Evolutionary conservation across 306 rosid species (phyloP), one percentile per base, ranked within the genome.

Genomic region (Glycine soja): DNA sequence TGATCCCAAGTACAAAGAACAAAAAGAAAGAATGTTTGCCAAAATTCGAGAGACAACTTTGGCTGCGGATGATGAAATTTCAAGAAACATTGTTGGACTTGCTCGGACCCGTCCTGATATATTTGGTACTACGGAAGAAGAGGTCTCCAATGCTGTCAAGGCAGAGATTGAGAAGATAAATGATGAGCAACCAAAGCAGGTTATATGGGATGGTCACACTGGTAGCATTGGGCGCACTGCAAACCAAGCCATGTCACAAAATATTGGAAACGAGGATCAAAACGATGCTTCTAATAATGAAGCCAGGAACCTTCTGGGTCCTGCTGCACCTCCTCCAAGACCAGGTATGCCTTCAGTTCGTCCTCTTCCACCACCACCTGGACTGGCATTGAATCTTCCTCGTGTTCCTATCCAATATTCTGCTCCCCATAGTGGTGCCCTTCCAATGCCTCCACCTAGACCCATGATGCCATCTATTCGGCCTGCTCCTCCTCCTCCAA

Each of bases 121-220:
- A 14, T 95, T 95, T 75, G 98, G 98, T 81, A 95, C 99, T 65
- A 93, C 96, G 0, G 99, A 95, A 83, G 99, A 93, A 85, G 99
- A 95, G 85, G 99, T 95, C 67, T 95, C 99, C 52, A 93, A 95
- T 74, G 99, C 97, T 53, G 99, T 95, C 74, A 95, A 91, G 89
- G 99, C 99, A 43, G 98, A 95, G 85, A 95, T 91, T 83, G 99
- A 93, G 85, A 95, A 92, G 89, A 92, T 88, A 90, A 91, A 93
- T 77, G 99, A 95, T 32, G 99, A 93, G 85, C 98, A 95, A 76
- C 96, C 99, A 48, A 91, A 95, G 87, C 98, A 93, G 86, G 99
- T 95, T 81, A 95, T 95, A 85, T 95, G 98, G 99, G 99, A 95
- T 83, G 99, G 99, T 77, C 99, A 95, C 86, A 89, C 95, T 46